A percentile compares a stretch with the other conserved stretches of the same genome.
These are phyloP conservation scores for Kluyveromyces marxianus DNA, from an alignment of 1,139 yeast species.

Conservation along the genomic window DNA sequence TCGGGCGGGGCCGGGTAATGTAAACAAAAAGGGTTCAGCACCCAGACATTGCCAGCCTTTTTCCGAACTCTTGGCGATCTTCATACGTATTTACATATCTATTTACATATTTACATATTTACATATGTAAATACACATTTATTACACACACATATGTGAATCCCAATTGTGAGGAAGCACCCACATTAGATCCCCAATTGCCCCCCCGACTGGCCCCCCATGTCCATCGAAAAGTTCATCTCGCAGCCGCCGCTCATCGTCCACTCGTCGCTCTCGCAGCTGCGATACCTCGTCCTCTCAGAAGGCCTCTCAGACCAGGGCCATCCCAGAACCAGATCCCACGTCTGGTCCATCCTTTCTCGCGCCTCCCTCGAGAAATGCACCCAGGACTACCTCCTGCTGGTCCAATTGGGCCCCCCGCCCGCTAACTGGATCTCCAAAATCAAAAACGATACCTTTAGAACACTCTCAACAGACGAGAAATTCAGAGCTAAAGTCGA, in stretches of 20 bases:
- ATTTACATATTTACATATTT: too few species aligned
- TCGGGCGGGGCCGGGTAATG: too few species aligned
- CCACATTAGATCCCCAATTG: background rate
- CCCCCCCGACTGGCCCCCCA: background rate
- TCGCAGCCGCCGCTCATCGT: conserved; percentile 37
- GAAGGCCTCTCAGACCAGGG: conserved; percentile 54
- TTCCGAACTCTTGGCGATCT: too few species aligned
- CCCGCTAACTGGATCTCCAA: conserved; percentile 46
- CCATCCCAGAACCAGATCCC: conserved; percentile 58
- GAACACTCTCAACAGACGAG: conserved; percentile 75
- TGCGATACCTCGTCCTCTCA: conserved; percentile 68
- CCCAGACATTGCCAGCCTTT: too few species aligned
- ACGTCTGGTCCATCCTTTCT: conserved; percentile 76
- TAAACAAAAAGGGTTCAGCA: too few species aligned
- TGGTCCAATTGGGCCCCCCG: conserved; percentile 53
- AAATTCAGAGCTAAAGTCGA: conserved; percentile 58
- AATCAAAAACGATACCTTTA: conserved; percentile 78
- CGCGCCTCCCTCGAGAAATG: conserved; percentile 55
- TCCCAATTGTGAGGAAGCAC: too few species aligned
- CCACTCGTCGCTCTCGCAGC: conserved; percentile 66
- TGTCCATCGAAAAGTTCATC: conserved; percentile 24
- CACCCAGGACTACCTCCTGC: conserved; percentile 43
- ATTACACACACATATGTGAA: too few species aligned
- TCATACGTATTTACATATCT: too few species aligned
- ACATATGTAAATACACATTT: too few species aligned